A percentile compares a stretch with the other conserved stretches of the same genome.
These are phyloP conservation scores for Schrenkiella parvula DNA, from an alignment of 345 rosid genomes.

Conservation along the genomic window DNA sequence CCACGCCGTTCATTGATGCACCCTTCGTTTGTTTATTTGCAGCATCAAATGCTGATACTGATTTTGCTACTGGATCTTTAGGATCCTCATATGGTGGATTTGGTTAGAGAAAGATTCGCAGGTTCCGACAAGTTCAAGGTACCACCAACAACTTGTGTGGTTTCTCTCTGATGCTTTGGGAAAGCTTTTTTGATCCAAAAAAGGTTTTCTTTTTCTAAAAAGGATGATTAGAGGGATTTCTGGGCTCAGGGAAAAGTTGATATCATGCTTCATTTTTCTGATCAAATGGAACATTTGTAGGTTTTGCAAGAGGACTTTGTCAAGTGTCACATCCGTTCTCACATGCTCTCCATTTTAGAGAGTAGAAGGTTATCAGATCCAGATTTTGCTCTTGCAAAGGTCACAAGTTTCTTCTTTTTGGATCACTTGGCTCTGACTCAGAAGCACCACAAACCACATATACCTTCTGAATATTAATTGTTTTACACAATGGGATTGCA, in stretches of 20 bases:
- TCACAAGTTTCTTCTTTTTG: slow-evolving; percentile 30
- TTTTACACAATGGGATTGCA: neutral
- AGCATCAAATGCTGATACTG: neutral
- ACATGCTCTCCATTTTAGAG: slow-evolving; percentile 51
- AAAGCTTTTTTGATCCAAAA: neutral
- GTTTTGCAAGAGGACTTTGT: slow-evolving; percentile 82
- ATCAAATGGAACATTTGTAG: slow-evolving; percentile 30
- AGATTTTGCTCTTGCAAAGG: slow-evolving; percentile 49
- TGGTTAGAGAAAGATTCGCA: slow-evolving; percentile 66
- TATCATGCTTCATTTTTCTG: neutral
- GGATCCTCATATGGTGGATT: slow-evolving; percentile 86
- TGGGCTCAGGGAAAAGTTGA: no score
- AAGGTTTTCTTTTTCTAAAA: neutral
- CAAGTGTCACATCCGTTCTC: slow-evolving; percentile 68
- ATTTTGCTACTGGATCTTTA: slow-evolving; percentile 20
- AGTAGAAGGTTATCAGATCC: slow-evolving; percentile 18
- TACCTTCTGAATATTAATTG: neutral
- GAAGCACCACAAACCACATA: neutral
- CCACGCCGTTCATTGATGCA: neutral
- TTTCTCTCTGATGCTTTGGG: neutral
- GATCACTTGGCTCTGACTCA: neutral
- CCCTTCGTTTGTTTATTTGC: neutral
- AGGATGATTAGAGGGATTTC: neutral
- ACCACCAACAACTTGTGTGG: neutral
- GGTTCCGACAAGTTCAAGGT: slow-evolving; percentile 56